A percentile compares a stretch with the other conserved stretches of the same genome.
These are phyloP conservation scores for Pichia manshurica DNA, from an alignment of 805 yeast genomes.

Conservation along the genomic window DNA sequence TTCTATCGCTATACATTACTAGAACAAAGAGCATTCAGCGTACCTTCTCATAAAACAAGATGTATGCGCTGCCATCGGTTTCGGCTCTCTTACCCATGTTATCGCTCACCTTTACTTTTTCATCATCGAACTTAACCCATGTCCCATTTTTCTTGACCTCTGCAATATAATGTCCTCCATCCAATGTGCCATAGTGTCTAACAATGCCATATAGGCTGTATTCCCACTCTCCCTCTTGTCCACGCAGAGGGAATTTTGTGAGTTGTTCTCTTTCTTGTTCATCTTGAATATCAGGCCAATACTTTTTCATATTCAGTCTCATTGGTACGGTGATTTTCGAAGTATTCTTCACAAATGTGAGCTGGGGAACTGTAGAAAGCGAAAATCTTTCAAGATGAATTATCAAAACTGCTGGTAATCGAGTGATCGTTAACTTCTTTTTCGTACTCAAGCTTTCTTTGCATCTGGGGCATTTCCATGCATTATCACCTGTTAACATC, in stretches of 20 bases:
- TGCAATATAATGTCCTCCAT: constrained; percentile 75
- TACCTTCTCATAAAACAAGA: constrained; percentile 10
- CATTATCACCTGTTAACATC: constrained; percentile 66
- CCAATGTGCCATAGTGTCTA: constrained; percentile 74
- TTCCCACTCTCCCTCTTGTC: constrained; percentile 61
- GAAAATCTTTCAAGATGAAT: constrained; percentile 82
- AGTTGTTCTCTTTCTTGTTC: constrained; percentile 40
- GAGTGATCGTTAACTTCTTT: constrained; percentile 65
- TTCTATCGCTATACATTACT: too few species aligned
- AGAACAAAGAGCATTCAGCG: not conserved
- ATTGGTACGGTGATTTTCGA: constrained; percentile 65
- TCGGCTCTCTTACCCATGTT: constrained; percentile 4
- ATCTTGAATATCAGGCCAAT: constrained; percentile 56
- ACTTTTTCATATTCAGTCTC: constrained; percentile 48
- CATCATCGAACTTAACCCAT: constrained; percentile 16
- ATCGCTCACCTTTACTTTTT: not conserved
- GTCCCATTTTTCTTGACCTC: constrained; percentile 6
- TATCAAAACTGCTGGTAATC: constrained; percentile 74
- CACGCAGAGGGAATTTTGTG: constrained; percentile 53
- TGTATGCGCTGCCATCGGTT: constrained; percentile 13
- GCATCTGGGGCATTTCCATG: constrained; percentile 82
- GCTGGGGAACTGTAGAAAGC: constrained; percentile 22
- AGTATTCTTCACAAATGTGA: constrained; percentile 51
- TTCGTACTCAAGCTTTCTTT: constrained; percentile 55
- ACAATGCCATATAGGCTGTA: constrained; percentile 78